Base-by-base conservation (phyloP, 1,139 yeast species). In the Lodderomyces theae region DNA sequence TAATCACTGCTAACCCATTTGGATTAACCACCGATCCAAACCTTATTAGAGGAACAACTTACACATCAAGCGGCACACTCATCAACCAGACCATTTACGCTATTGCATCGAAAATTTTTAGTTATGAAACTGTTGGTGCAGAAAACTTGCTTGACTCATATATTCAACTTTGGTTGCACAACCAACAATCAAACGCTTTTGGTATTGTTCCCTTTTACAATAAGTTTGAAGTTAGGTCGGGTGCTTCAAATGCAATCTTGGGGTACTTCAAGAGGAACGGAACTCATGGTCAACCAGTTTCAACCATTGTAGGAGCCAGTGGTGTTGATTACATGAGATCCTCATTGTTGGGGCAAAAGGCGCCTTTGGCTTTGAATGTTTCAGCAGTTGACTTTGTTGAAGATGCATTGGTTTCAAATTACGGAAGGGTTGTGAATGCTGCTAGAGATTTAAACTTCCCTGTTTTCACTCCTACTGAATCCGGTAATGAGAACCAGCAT, bases 191-290 rank as follows among this genome's bases (percentile, higher is more conserved):
- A 39, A 84, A 84, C 55, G 69, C 79, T 8, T 60, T 64, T 40
- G 85, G 83, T 13, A 64, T 61, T 33, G 78, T 78, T 41, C 90
- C 88, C 35, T 70, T 69, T 42, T 64, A 78, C 53, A 73, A 74
- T 59, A 69, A 72, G 54, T 74, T 88, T 46, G 89, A 89, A 58
- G 78, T 87, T 37, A 79, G 96, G 59, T 71, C 85, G 2, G 97
- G 97, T 51, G 95, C 96, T 24, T 86, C 92, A 35, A 76, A 80
- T 50, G 78, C 87, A 32, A 72, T 92, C 40, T 69, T 86, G 43
- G 97, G 97, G 19, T 89, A 82, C 64, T 65, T 81, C 50, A 53
- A 63, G 39, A 60, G 52, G 38, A 66, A 69, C 37, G 71, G 72
- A 32, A 58, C 75, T 23, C 53, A 58, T 38, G 74, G 70, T 31